Percentiles rank a stretch among this genome's conserved stretches.
phyloP scores from a whole-genome alignment of 148 eudicot species.

The Agrostemma githago region DNA sequence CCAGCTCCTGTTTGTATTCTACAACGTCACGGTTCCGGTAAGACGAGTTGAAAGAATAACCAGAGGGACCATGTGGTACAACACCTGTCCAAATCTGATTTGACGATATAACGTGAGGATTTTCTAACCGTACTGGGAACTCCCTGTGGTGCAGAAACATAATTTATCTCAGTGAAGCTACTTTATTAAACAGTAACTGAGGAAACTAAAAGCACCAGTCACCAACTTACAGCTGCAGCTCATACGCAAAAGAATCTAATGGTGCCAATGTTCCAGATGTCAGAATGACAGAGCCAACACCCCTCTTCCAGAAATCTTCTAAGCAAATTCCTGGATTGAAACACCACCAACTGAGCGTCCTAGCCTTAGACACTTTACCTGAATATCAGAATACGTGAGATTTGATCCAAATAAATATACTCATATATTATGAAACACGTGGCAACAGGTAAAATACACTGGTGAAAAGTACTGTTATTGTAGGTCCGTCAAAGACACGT shows the following conservation, averaged over 20 bases:
- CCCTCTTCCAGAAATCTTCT: slow-evolving; percentile 73
- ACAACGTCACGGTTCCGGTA: slow-evolving; percentile 68
- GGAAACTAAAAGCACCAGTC: slow-evolving; percentile 14
- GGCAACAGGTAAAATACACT: not conserved
- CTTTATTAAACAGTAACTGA: not conserved
- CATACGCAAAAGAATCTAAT: slow-evolving; percentile 94
- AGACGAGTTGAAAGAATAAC: slow-evolving; percentile 80
- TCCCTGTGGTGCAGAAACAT: slow-evolving; percentile 40
- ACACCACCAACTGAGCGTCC: slow-evolving; percentile 99
- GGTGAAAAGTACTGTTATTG: not conserved
- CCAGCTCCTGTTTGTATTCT: slow-evolving; percentile 82
- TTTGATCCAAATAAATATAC: not conserved
- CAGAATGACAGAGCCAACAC: slow-evolving; percentile 90
- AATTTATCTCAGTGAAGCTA: not conserved
- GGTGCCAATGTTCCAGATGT: slow-evolving; percentile 99
- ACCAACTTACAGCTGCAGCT: slow-evolving; percentile 74
- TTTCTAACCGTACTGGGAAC: slow-evolving; percentile 87
- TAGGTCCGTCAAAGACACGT: not conserved
- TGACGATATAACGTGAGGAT: slow-evolving; percentile 93
- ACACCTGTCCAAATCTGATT: slow-evolving; percentile 95
- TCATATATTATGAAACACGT: not conserved
- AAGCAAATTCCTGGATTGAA: slow-evolving; percentile 94
- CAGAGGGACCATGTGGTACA: slow-evolving; percentile 86
- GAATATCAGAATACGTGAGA: slow-evolving; percentile 27
- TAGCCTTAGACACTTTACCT: slow-evolving; percentile 64